Evolutionary conservation across 73 alveolate genomes (phyloP).

Genomic region (Paraurostyla sp.): DNA sequence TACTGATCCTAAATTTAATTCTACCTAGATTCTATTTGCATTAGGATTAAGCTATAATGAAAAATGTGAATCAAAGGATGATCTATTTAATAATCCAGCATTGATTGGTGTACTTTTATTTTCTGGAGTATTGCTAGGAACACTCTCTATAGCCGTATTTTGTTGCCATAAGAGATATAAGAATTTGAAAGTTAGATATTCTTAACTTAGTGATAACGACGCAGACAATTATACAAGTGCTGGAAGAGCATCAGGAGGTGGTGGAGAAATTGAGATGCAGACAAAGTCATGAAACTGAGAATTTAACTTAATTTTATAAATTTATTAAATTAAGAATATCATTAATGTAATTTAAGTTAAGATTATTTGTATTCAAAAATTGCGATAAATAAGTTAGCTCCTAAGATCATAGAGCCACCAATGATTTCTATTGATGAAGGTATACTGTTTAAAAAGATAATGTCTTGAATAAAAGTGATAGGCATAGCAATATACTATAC

Average conservation of each 20-base stretch:
- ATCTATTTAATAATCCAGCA: background rate
- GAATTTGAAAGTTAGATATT: background rate
- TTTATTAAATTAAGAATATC: no score
- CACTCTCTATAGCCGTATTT: background rate
- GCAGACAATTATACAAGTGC: no score
- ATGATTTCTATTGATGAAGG: background rate
- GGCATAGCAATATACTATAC: conserved; percentile 17
- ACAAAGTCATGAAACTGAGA: no score
- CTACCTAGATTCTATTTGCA: background rate
- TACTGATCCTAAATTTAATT: background rate
- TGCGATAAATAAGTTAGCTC: background rate
- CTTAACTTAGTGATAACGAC: background rate
- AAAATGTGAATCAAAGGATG: background rate
- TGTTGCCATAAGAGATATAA: background rate
- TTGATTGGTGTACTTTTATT: background rate
- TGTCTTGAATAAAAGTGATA: background rate
- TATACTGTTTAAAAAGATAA: background rate
- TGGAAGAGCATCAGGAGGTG: background rate
- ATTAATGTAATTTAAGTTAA: no score
- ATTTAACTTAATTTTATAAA: no score
- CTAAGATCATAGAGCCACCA: background rate
- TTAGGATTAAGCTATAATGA: background rate
- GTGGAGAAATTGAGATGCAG: background rate
- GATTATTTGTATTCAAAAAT: background rate
- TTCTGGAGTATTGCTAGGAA: background rate